Conservation (phyloP, 108 stramenopile genomes). For the Fragilaria crotonensis region DNA sequence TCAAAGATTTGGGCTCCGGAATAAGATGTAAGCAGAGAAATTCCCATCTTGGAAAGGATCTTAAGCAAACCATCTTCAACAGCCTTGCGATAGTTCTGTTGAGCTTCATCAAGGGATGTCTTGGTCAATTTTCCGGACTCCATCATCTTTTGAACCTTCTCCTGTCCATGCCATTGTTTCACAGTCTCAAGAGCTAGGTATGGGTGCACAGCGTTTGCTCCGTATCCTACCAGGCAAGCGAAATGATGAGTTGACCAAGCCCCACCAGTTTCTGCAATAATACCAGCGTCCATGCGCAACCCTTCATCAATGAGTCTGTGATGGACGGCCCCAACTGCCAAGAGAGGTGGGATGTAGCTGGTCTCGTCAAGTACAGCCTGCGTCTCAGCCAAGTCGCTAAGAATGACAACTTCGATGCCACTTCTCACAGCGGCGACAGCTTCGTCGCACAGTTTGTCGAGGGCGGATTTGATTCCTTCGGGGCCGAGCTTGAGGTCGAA, state of each 20-base stretch:
- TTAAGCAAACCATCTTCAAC: conserved; percentile 90
- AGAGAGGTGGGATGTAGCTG: conserved; percentile 87
- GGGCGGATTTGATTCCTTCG: conserved; percentile 69
- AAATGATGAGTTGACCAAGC: conserved; percentile 94
- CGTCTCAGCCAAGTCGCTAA: conserved; percentile 77
- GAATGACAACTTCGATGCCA: conserved; percentile 85
- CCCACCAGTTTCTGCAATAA: conserved; percentile 89
- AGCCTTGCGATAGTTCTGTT: conserved; percentile 87
- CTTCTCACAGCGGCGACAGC: conserved; percentile 76
- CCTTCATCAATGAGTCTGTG: conserved; percentile 90
- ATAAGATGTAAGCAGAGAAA: conserved; percentile 89
- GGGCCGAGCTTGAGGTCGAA: conserved; percentile 78
- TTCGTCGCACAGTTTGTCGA: conserved; percentile 77
- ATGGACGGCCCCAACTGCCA: conserved; percentile 95
- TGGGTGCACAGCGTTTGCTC: conserved; percentile 93
- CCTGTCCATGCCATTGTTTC: conserved; percentile 74
- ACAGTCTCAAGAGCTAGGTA: conserved; percentile 93
- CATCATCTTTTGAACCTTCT: conserved; percentile 83
- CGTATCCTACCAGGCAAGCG: conserved; percentile 91
- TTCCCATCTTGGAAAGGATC: conserved; percentile 94
- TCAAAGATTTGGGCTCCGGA: conserved; percentile 96
- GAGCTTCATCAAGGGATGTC: conserved; percentile 69
- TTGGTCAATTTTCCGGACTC: conserved; percentile 66
- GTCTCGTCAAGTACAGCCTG: conserved; percentile 48
- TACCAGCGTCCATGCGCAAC: conserved; percentile 85